Percentiles rank a stretch among this genome's conserved stretches.
Evolutionary conservation across 805 yeast species (phyloP).

Genomic region (Hanseniaspora opuntiae): DNA sequence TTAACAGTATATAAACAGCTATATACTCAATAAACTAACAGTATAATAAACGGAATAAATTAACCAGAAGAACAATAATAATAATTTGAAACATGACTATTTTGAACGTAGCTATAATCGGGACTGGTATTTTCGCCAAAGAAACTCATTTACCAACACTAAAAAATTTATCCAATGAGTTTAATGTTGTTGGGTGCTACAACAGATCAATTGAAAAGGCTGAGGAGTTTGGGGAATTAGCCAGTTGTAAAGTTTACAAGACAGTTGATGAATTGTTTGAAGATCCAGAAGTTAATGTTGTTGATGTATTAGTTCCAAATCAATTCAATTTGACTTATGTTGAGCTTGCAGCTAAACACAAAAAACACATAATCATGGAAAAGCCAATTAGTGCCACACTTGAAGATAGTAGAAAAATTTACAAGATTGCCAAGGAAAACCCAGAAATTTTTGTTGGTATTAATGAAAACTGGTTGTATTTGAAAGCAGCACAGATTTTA

Average conservation of each 20-base stretch:
- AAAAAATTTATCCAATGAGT: conserved; percentile 35
- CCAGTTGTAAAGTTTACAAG: conserved; percentile 46
- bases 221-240: conserved; percentile 53
- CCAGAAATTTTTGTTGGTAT: conserved; percentile 59
- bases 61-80: not conserved
- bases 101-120: conserved; percentile 53
- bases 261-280: conserved; percentile 49
- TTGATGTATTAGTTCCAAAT: conserved; percentile 84
- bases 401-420: conserved; percentile 69
- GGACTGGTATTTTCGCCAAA: conserved; percentile 81
- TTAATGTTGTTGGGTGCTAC: conserved; percentile 55
- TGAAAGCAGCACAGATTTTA: conserved; percentile 42
- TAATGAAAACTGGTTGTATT: conserved; percentile 78
- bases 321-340: conserved; percentile 61
- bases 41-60: not conserved
- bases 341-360: conserved; percentile 52
- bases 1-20: not conserved
- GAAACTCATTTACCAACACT: conserved; percentile 70
- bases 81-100: conserved; percentile 18
- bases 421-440: conserved; percentile 39
- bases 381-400: conserved; percentile 86
- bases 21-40: too few relatives aligned
- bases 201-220: conserved; percentile 83
- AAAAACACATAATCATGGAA: conserved; percentile 71
- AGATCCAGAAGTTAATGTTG: conserved; percentile 55